Base-by-base conservation (phyloP, 23 red algal genomes). In the Chondrus crispus region DNA sequence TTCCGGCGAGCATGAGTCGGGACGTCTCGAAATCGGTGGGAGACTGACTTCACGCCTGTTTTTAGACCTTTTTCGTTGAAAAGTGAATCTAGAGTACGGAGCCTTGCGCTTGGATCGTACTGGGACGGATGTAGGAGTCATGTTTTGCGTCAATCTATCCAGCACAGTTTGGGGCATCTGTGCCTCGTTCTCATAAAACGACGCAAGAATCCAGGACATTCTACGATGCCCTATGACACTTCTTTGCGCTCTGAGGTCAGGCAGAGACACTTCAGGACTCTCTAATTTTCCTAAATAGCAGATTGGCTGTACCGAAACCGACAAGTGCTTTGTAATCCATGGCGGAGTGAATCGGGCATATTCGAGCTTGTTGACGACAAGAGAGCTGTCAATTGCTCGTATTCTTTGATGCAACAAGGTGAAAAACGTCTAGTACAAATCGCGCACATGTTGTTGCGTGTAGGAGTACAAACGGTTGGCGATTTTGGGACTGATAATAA, bases 141-240 rank as follows among this genome's bases (percentile, higher is more conserved):
- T n/a, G n/a, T n/a, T n/a, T n/a, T n/a, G n/a, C n/a, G n/a, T n/a
- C n/a, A n/a, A n/a, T n/a, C n/a, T n/a, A n/a, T n/a, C n/a, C n/a
- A n/a, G n/a, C n/a, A n/a, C n/a, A n/a, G n/a, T n/a, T n/a, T n/a
- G 57, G 36, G 77, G 62, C 57, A 82, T 60, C 29, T 40, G 8
- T 2, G 77, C 51, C 32, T 82, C 77, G 45, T 60, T 82, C 50
- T 82, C 77, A 39, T 82, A 82, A 82, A 82, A 82, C 46, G 77
- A 49, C 9, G 77, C 77, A 26, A 82, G 77, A 7, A 82, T 82
- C 26, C 57, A 82, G 4, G 77, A 49, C 77, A 82, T 82, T 18
- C 77, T 49, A 28, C 62, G 77, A 35, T 82, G 62, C 8, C 77
- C 77, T 42, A 54, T 54, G 57, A 49, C 51, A 82, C 62, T 82